Evolutionary conservation across 345 rosid species (phyloP), one percentile per base, ranked within the genome.

Genomic region (Pistacia atlantica): DNA sequence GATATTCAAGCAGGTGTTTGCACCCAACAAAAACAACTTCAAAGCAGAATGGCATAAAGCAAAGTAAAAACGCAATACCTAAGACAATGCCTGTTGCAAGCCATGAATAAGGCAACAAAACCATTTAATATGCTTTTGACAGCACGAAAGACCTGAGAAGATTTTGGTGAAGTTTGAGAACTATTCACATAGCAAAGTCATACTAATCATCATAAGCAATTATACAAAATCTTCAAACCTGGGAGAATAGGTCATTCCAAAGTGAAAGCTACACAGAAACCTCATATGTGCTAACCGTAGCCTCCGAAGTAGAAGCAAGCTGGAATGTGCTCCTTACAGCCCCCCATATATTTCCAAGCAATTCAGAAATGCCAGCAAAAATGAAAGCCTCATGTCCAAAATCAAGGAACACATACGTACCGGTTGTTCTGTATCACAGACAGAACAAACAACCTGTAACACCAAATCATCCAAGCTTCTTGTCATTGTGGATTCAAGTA

Each of bases 61-160:
- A 16, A 31, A 38, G 60, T 20, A 35, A 42, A 62, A 45, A n/a
- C 14, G 17, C 8, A 20, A 75, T 82, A 97, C 99, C 99, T 92
- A 55, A 97, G 97, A 65, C 98, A 97, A 83, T 97, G 99, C 82
- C 99, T 87, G 85, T 97, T 94, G 89, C 99, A 97, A 31, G 97
- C 90, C 37, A 90, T 77, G 76, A 94, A 94, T 88, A 92, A 91
- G 65, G 94, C 99, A 37, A 90, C 91, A 74, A 92, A 87, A 28
- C 99, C 99, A 77, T 97, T 84, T 78, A 94, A 76, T 82, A 97
- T 97, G 69, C 97, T 91, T 86, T 89, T 92, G n/a, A 97, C 84
- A 51, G 98, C 97, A 76, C 94, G 97, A 62, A 94, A 97, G 70
- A 94, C 87, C 97, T 96, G 95, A 77, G 82, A 84, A 58, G 56